These are phyloP conservation scores for Psilocybe cyanescens DNA, from an alignment of 768 basidiomycete species.

Conservation along the genomic window DNA sequence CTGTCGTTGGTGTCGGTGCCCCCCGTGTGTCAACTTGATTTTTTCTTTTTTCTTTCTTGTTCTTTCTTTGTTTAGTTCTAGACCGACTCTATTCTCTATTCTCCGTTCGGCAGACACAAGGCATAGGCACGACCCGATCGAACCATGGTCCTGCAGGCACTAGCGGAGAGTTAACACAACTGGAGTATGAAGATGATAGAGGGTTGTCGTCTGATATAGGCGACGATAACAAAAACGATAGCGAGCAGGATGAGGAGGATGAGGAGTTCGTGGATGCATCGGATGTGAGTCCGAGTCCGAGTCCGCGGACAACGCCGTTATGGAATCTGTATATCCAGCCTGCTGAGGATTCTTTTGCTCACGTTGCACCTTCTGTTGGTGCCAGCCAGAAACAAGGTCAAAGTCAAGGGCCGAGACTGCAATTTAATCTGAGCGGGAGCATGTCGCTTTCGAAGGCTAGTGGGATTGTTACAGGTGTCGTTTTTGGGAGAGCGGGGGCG, in stretches of 20 bases:
- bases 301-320: too few relatives aligned
- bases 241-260: too few relatives aligned
- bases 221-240: constrained; percentile 3
- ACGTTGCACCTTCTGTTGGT: too few relatives aligned
- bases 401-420: not conserved
- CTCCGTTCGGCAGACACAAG: constrained; percentile 63
- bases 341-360: too few relatives aligned
- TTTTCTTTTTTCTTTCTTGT: constrained; percentile 11
- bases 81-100: not conserved
- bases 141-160: constrained; percentile 37
- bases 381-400: not conserved
- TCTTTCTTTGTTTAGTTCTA: constrained; percentile 5
- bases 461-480: too few relatives aligned
- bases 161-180: too few relatives aligned
- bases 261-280: too few relatives aligned
- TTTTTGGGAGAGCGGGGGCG: not conserved
- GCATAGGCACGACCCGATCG: constrained; percentile 82
- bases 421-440: not conserved
- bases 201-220: constrained; percentile 57
- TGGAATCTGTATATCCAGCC: too few relatives aligned
- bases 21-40: constrained; percentile 51
- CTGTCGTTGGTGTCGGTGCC: constrained; percentile 59
- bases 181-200: constrained; percentile 54
- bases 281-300: too few relatives aligned
- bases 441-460: constrained; percentile 16